These are phyloP conservation scores for Euclidium syriacum DNA, from an alignment of 345 rosid genomes.

Conservation along the genomic window DNA sequence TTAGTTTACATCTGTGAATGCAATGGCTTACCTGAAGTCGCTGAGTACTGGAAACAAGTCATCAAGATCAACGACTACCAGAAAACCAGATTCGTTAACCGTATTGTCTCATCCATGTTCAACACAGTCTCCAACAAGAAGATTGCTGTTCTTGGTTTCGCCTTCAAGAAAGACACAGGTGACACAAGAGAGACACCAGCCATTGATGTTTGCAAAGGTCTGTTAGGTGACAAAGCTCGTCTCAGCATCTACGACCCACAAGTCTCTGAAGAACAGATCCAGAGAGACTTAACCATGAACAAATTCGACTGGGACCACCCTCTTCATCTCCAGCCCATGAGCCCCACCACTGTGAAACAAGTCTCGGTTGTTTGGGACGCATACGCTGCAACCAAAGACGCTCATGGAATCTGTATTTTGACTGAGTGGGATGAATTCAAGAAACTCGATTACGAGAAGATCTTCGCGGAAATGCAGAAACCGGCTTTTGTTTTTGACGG, in stretches of 20 bases:
- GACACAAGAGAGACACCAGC: conserved; percentile 93
- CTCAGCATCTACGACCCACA: conserved; percentile 90
- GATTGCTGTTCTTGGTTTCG: conserved; percentile 76
- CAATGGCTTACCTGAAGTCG: conserved; percentile 90
- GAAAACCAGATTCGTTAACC: conserved; percentile 82
- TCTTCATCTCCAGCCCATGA: conserved; percentile 87
- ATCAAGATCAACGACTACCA: conserved; percentile 91
- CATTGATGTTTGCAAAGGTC: conserved; percentile 89
- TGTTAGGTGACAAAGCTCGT: conserved; percentile 79
- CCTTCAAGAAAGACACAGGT: conserved; percentile 91
- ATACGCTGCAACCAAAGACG: conserved; percentile 70
- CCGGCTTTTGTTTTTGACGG: conserved; percentile 91
- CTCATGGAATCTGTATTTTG: conserved; percentile 81
- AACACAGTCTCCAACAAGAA: conserved; percentile 81
- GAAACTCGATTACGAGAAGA: conserved; percentile 66
- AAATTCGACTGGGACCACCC: conserved; percentile 98
- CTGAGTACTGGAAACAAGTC: conserved; percentile 94
- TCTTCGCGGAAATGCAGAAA: conserved; percentile 81
- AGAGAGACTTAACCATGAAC: conserved; percentile 84
- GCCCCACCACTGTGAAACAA: conserved; percentile 76
- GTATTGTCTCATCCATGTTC: conserved; percentile 82
- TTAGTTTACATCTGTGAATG: conserved; percentile 91
- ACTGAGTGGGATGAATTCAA: conserved; percentile 98
- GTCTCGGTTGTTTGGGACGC: conserved; percentile 74
- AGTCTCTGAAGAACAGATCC: conserved; percentile 83